Evolutionary conservation across 352 stramenopile genomes (phyloP), one percentile per base, ranked within the genome.

Genomic region (Globisporangium okanoganense): DNA sequence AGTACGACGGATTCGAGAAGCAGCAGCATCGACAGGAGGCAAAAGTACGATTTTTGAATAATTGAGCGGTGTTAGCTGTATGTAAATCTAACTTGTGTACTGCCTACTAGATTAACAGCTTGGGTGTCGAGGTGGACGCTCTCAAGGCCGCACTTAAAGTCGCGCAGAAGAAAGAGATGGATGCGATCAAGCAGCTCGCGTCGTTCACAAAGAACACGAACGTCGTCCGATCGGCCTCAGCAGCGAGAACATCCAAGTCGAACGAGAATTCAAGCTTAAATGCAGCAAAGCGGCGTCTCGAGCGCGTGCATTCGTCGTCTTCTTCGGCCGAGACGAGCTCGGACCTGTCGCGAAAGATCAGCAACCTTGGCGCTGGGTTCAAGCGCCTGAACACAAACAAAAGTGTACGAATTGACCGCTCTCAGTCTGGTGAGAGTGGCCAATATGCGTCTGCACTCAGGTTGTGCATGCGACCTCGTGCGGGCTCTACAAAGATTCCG

Each of bases 101-200:
- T 56, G 27, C 29, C 40, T 27, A 52, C 3, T 56, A 90, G 79
- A 78, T 91, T 14, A 84, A 91, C 36, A 56, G 54, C 8, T 52
- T 91, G 3, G 64, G 48, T 25, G 68, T 67, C 0, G 75, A 88
- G 16, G 83, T 84, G 13, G 58, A 73, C 2, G 45, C 51, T 10
- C 73, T 88, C 18, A 88, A 82, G 40, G 55, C 62, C 0, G 33
- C 57, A 9, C 53, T 60, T 3, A 65, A 57, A 22, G 65, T 61
- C 24, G 67, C 69, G 1, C 67, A 72, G 40, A 75, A 82, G 56
- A 78, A 72, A 38, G 75, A 89, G 43, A 78, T 67, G 48, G 78
- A 87, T 25, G 65, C 69, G 7, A 75, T 72, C 33, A 79, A 76
- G 33, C 56, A 71, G 6, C 64, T 88, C 22, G 75, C 69, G 6